Conservation (phyloP, 352 stramenopile species). For the Pythium myriotylum region DNA sequence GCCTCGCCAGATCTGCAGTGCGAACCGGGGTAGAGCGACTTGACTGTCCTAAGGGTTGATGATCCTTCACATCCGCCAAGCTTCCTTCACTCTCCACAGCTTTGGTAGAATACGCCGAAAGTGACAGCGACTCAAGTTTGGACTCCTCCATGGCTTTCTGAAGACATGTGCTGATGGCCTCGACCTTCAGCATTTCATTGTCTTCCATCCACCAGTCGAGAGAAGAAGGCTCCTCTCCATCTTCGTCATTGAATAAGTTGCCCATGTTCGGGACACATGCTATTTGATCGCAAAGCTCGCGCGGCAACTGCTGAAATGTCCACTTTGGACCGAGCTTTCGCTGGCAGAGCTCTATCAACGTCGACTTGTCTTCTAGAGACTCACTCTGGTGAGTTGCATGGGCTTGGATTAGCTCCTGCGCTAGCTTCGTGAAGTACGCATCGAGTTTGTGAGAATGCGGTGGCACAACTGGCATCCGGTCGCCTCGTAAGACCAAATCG, state of each 20-base stretch:
- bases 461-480: conserved; percentile 11
- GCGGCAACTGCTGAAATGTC: conserved; percentile 17
- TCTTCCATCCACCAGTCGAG: not conserved
- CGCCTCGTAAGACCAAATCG: conserved; percentile 20
- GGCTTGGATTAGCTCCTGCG: conserved; percentile 18
- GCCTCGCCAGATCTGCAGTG: not conserved
- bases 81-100: not conserved
- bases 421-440: conserved; percentile 21
- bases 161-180: conserved; percentile 13
- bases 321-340: conserved; percentile 17
- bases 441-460: conserved; percentile 8
- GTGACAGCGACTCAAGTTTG: conserved; percentile 5
- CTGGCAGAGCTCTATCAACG: conserved; percentile 21
- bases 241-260: conserved; percentile 14
- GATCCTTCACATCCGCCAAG: not conserved
- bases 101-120: not conserved
- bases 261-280: conserved; percentile 4
- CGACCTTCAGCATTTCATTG: not conserved
- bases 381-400: conserved; percentile 19
- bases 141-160: conserved; percentile 3
- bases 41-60: too few species aligned
- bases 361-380: conserved; percentile 15
- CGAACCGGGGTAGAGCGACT: too few species aligned
- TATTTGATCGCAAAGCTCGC: conserved; percentile 8
- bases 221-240: not conserved